Conservation (phyloP, 148 eudicot genomes). For the Fagopyrum esculentum region DNA sequence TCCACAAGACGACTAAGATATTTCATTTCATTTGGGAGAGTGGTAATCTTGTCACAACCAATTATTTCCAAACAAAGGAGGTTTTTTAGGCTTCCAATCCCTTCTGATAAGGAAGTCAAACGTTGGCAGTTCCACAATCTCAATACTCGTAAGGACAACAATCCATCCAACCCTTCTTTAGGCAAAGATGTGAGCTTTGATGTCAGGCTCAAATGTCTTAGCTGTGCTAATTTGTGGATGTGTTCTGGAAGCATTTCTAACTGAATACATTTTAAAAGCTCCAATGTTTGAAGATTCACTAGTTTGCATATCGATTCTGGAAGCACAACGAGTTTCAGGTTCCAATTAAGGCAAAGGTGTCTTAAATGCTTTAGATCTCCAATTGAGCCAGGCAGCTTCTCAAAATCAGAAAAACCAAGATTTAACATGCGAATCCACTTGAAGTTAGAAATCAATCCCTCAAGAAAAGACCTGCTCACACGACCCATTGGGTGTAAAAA, state of each 20-base stretch:
- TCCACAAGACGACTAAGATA: not conserved
- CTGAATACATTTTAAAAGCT: not conserved
- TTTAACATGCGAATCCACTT: constrained; percentile 13
- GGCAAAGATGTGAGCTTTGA: not conserved
- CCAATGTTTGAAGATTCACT: constrained; percentile 17
- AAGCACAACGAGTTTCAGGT: not conserved
- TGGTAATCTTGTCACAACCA: not conserved
- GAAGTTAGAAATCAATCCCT: not conserved
- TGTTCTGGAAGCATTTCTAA: constrained; percentile 15
- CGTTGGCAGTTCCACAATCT: not conserved
- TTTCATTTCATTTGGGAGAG: not conserved
- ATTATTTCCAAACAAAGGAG: not conserved
- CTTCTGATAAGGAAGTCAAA: not conserved
- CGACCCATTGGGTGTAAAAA: too few species aligned
- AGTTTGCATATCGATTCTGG: constrained; percentile 15
- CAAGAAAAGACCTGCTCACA: not conserved
- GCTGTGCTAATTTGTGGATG: constrained; percentile 14
- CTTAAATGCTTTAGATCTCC: constrained; percentile 20
- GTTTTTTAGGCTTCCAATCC: not conserved
- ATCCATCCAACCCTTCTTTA: not conserved
- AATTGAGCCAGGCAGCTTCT: constrained; percentile 6
- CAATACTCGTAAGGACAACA: not conserved
- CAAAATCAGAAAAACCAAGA: not conserved
- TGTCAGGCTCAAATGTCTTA: constrained; percentile 9
- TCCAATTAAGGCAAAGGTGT: constrained; percentile 11